Base-by-base conservation (phyloP, 306 rosid species). In the Sesbania bispinosa region DNA sequence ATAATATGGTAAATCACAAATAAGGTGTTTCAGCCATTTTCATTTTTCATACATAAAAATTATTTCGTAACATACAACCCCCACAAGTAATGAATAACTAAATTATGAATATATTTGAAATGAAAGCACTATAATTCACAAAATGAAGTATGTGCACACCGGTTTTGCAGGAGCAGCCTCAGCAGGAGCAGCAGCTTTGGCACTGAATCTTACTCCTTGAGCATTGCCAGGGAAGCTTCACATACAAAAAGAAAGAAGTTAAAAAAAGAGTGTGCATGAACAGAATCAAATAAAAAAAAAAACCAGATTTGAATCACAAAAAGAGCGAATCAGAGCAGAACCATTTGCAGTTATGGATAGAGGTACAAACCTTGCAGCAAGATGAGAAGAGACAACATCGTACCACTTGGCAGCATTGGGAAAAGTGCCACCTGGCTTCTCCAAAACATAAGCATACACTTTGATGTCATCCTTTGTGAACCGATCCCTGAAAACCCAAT, bases 391-490 rank as follows among this genome's bases (percentile, higher is more conserved):
- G 73, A 88, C 81, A 20, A 61, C 43, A 39, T 69, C 77, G 80
- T 86, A 88, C 94, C 94, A 88, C 75, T 54, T 80, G 71, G 63
- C 20, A 7, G 78, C 90, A 80, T 60, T 77, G 32, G 90, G 69
- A 9, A 62, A 75, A 38, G 87, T 26, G 15, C 19, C 79, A 5
- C 59, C 77, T 0, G 90, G 89, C 73, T 80, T 83, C 73, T 64
- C 81, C 71, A 42, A 69, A 74, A 88, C 84, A 2, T 82, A 79
- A 1, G 80, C 85, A 32, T 61, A 88, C 10, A 86, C 90, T 84
- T 86, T 86, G 13, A 88, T 75, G 50, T 88, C 94, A 68, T 85
- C 93, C 76, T 80, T 80, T 4, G 93, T 79, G 47, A 88, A 68
- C 24, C 46, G 57, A 68, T 75, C 80, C 50, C 93, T 85, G 80